Conservation (phyloP, 768 basidiomycete genomes). For the Leccinum subgranulosum region DNA sequence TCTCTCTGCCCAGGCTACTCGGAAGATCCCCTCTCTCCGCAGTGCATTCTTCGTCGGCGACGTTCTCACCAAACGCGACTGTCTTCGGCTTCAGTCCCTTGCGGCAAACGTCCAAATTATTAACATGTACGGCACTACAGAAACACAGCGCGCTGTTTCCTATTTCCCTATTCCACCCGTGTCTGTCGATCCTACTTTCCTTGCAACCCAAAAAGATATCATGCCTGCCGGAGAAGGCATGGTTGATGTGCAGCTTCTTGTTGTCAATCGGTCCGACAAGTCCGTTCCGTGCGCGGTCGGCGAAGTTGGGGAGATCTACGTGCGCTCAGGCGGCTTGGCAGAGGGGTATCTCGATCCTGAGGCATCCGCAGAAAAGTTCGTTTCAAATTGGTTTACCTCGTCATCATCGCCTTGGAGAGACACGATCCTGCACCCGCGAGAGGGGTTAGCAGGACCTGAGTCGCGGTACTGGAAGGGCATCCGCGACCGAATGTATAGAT, state of each 20-base stretch:
- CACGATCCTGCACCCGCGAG: slow-evolving; percentile 61
- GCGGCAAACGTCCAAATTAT: slow-evolving; percentile 91
- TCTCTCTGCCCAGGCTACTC: slow-evolving; percentile 80
- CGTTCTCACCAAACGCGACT: slow-evolving; percentile 96
- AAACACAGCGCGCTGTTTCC: slow-evolving; percentile 97
- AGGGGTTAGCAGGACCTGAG: slow-evolving; percentile 63
- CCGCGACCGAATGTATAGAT: slow-evolving; percentile 95
- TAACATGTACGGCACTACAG: slow-evolving; percentile 99
- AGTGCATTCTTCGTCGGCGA: slow-evolving; percentile 99
- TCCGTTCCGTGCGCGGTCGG: slow-evolving; percentile 88
- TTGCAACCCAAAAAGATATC: slow-evolving; percentile 92
- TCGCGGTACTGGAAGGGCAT: slow-evolving; percentile 90
- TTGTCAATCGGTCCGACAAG: slow-evolving; percentile 88
- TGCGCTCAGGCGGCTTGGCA: slow-evolving; percentile 91
- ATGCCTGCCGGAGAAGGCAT: slow-evolving; percentile 98
- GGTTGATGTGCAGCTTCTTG: slow-evolving; percentile 95
- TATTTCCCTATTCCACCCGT: slow-evolving; percentile 92
- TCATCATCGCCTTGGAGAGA: slow-evolving; percentile 54
- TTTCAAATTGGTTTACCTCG: slow-evolving; percentile 85
- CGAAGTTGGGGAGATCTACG: slow-evolving; percentile 98
- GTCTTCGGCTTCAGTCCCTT: slow-evolving; percentile 87
- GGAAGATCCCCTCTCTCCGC: slow-evolving; percentile 78
- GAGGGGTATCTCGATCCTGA: slow-evolving; percentile 89
- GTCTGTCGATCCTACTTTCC: slow-evolving; percentile 80
- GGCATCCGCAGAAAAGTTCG: slow-evolving; percentile 88